Conservation (phyloP, 75 land plant genomes). For the Sequoiadendron giganteum region DNA sequence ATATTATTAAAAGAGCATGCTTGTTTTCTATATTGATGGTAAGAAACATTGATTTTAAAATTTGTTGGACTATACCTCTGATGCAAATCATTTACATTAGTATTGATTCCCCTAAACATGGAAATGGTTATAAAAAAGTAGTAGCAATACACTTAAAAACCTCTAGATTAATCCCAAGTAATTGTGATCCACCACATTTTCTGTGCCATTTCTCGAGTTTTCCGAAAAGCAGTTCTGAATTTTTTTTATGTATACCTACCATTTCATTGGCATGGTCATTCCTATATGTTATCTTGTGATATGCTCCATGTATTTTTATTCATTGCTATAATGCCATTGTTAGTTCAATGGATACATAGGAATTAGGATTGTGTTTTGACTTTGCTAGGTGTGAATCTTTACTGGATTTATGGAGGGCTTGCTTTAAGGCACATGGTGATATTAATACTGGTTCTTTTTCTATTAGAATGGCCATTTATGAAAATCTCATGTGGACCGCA, state of each 20-base stretch:
- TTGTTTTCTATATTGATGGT: not conserved
- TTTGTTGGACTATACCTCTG: not conserved
- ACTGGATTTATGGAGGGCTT: not conserved
- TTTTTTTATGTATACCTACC: no score
- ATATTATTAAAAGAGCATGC: no score
- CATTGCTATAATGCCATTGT: not conserved
- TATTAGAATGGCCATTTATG: not conserved
- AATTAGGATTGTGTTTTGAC: not conserved
- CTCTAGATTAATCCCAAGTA: no score
- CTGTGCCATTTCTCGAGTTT: no score
- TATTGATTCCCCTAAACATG: not conserved
- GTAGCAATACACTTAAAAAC: no score
- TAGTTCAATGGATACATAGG: not conserved
- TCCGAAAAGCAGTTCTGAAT: no score
- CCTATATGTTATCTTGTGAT: no score
- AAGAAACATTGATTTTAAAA: no score
- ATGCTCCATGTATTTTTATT: no score
- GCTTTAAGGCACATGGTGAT: not conserved
- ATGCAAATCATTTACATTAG: not conserved
- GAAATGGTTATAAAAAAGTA: not conserved
- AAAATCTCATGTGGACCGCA: no score
- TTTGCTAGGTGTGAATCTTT: not conserved
- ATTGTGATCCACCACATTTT: no score
- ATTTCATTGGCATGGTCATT: no score
- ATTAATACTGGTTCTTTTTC: not conserved